Percentiles rank a stretch among this genome's conserved stretches.
Conservation (phyloP, 768 basidiomycete species). For the Psilocybe azurescens region DNA sequence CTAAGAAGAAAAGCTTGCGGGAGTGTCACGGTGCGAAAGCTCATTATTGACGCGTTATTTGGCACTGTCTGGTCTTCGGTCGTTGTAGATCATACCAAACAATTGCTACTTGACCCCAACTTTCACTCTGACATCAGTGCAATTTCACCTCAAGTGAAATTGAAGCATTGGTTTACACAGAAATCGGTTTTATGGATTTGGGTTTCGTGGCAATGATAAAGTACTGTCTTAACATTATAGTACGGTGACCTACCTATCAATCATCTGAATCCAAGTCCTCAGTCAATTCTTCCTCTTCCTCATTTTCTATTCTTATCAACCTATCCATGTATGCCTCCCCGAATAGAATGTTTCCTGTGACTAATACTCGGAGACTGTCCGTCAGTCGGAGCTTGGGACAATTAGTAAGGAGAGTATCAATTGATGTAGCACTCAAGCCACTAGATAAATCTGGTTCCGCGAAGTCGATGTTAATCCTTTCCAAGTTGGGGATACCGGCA, state of each 20-base stretch:
- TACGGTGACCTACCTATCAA: no score
- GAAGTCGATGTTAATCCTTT: slow-evolving; percentile 3
- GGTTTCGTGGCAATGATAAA: no score
- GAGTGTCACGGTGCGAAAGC: slow-evolving; percentile 4
- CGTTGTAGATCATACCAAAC: neutral
- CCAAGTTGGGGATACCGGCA: neutral
- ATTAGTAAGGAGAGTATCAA: slow-evolving; percentile 5
- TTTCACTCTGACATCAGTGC: no score
- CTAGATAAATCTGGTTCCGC: no score
- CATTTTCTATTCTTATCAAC: neutral
- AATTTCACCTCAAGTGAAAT: no score
- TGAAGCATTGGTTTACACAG: no score
- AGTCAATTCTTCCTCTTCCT: no score
- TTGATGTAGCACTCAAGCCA: neutral
- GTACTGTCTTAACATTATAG: no score
- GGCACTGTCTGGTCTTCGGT: slow-evolving; percentile 11
- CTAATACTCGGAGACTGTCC: neutral
- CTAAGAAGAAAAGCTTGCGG: slow-evolving; percentile 1
- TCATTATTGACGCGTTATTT: slow-evolving; percentile 42
- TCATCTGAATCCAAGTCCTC: no score
- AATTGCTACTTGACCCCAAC: neutral
- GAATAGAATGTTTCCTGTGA: slow-evolving; percentile 7
- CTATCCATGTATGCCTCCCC: slow-evolving; percentile 5
- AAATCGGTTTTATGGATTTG: no score
- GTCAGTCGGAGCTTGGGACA: slow-evolving; percentile 11